A percentile compares a stretch with the other conserved stretches of the same genome.
phyloP scores from a whole-genome alignment of 108 stramenopile genomes.

The Heterococcus sp. region DNA sequence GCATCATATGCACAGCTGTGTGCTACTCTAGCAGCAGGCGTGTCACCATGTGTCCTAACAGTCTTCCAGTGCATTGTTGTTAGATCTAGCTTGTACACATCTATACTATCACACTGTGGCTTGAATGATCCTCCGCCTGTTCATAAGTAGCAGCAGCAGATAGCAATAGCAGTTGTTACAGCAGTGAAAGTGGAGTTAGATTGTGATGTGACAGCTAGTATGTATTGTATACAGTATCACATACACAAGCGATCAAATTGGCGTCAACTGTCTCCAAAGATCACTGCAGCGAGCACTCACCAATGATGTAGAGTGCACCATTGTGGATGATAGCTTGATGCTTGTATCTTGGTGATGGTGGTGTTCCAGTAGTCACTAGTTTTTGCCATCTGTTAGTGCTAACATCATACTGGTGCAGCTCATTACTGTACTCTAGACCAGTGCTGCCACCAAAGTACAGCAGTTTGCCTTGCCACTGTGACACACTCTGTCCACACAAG shows the following conservation, averaged over 20 bases:
- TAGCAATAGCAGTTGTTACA: too few species aligned
- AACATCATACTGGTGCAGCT: neutral
- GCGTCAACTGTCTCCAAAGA: too few species aligned
- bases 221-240: too few species aligned
- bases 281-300: too few species aligned
- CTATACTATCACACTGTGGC: neutral
- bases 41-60: neutral
- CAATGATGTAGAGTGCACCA: conserved; percentile 41
- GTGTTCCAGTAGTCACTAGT: neutral
- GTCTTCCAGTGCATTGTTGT: neutral
- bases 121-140: neutral
- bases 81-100: neutral
- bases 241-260: too few species aligned
- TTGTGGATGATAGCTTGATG: neutral
- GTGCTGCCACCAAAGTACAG: neutral
- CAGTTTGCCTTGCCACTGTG: neutral
- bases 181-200: too few species aligned
- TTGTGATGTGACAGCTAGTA: too few species aligned
- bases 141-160: too few species aligned
- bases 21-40: conserved; percentile 13
- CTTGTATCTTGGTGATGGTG: neutral
- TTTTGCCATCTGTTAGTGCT: neutral
- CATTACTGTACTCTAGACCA: neutral
- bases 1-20: conserved; percentile 43
- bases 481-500: neutral